Percentiles rank a stretch among this genome's conserved stretches.
Evolutionary conservation across 768 basidiomycete genomes (phyloP).

Genomic region (Podaxis sp.): DNA sequence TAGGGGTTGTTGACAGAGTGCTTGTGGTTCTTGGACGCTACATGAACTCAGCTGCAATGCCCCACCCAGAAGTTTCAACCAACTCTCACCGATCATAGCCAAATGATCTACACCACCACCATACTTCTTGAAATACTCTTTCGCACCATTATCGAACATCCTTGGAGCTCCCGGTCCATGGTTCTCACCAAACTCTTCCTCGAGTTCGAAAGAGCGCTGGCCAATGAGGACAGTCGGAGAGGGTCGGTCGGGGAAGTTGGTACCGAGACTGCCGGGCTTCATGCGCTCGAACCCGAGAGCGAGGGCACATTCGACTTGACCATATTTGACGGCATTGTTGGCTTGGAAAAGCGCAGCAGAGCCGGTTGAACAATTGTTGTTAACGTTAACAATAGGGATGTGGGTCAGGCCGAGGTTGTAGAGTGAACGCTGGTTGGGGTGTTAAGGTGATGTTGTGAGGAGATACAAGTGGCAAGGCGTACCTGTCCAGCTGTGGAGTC

Average conservation of each 20-base stretch:
- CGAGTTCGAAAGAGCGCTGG: constrained; percentile 44
- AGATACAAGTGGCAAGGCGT: constrained; percentile 12
- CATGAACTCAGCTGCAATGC: not conserved
- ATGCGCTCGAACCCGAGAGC: constrained; percentile 89
- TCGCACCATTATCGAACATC: constrained; percentile 71
- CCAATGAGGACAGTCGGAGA: constrained; percentile 49
- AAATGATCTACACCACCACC: constrained; percentile 66
- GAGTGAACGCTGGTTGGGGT: constrained; percentile 54
- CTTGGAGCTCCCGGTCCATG: constrained; percentile 69
- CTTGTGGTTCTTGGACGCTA: constrained; percentile 81
- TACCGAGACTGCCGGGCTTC: constrained; percentile 69
- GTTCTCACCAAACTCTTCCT: constrained; percentile 55
- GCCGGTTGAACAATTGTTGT: constrained; percentile 86
- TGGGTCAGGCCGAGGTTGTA: constrained; percentile 83
- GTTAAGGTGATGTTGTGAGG: constrained; percentile 3
- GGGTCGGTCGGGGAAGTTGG: constrained; percentile 55
- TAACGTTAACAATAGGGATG: constrained; percentile 84
- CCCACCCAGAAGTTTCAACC: not conserved
- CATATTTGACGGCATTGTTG: constrained; percentile 66
- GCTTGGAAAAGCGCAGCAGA: constrained; percentile 76
- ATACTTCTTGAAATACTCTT: constrained; percentile 77
- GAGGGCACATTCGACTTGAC: constrained; percentile 69
- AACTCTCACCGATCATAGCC: constrained; percentile 67
- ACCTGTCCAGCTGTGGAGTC: constrained; percentile 80
- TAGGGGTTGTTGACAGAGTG: constrained; percentile 85